Percentiles rank a stretch among this genome's conserved stretches.
These are phyloP conservation scores for Tolypocladium ovalisporum DNA, from an alignment of 2,329 filamentous ascomycete genomes.

Conservation along the genomic window DNA sequence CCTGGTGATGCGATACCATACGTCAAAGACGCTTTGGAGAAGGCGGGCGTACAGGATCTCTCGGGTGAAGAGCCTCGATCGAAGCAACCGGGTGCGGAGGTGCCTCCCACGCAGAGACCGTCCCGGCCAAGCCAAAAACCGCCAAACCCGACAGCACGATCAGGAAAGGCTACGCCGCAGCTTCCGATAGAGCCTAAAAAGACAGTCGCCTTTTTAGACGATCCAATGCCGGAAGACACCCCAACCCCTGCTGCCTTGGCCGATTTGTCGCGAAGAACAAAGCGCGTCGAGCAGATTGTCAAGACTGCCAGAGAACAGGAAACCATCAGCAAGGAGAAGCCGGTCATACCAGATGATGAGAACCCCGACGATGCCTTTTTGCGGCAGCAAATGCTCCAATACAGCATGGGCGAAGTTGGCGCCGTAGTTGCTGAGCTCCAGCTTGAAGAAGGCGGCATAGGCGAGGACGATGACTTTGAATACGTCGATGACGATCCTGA, in stretches of 20 bases:
- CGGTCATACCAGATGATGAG: slow-evolving; percentile 62
- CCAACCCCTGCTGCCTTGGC: slow-evolving; percentile 11
- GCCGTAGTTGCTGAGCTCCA: slow-evolving; percentile 87
- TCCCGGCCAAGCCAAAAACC: neutral
- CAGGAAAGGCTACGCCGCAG: neutral
- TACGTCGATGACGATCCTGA: slow-evolving; percentile 37
- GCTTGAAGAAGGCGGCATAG: slow-evolving; percentile 58
- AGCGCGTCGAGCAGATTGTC: slow-evolving; percentile 45
- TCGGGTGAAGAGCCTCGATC: slow-evolving; percentile 2
- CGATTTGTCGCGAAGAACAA: slow-evolving; percentile 27
- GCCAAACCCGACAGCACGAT: neutral
- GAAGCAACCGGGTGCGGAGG: slow-evolving; percentile 1
- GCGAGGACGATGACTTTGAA: slow-evolving; percentile 44
- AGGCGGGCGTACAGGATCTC: slow-evolving; percentile 56
- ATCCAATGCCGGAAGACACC: slow-evolving; percentile 37
- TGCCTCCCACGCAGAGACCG: neutral
- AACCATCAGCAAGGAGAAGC: slow-evolving; percentile 27
- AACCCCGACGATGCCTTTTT: slow-evolving; percentile 68
- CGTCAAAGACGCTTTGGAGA: slow-evolving; percentile 61
- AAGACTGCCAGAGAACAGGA: slow-evolving; percentile 44
- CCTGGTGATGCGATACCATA: slow-evolving; percentile 58
- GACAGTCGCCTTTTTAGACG: slow-evolving; percentile 51
- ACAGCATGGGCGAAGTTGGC: slow-evolving; percentile 79
- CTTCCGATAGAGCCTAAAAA: slow-evolving; percentile 29
- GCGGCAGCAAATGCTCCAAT: slow-evolving; percentile 81